A percentile compares a stretch with the other conserved stretches of the same genome.
phyloP scores from a whole-genome alignment of 2,329 filamentous ascomycete genomes.

The Phyllosticta paracitricarpa region DNA sequence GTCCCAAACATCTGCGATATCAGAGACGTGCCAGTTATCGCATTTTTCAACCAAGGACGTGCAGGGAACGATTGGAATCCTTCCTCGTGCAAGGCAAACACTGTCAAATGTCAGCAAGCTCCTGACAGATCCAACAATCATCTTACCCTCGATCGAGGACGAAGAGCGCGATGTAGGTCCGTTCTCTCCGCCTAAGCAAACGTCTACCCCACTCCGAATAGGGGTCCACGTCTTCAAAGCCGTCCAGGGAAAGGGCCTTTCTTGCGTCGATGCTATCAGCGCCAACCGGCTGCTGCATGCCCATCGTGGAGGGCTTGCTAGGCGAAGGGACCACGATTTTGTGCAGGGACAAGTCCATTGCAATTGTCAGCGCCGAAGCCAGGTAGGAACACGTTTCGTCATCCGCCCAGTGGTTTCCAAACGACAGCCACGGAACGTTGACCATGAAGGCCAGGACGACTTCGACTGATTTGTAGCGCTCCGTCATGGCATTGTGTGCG shows the following conservation, averaged over 20 bases:
- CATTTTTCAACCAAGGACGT: constrained; percentile 57
- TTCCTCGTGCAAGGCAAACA: constrained; percentile 61
- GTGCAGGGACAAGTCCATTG: constrained; percentile 59
- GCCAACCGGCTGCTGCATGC: constrained; percentile 43
- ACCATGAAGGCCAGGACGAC: constrained; percentile 68
- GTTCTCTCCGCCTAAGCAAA: constrained; percentile 54
- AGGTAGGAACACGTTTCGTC: constrained; percentile 66
- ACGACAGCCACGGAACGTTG: constrained; percentile 66
- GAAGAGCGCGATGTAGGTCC: constrained; percentile 62
- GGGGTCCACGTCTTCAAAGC: constrained; percentile 54
- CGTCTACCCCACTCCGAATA: constrained; percentile 50
- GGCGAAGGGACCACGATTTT: constrained; percentile 54
- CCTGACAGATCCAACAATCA: not conserved
- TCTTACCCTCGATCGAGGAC: constrained; percentile 55
- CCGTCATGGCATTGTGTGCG: constrained; percentile 50
- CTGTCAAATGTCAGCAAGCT: not conserved
- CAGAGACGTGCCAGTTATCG: constrained; percentile 57
- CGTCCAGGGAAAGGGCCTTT: constrained; percentile 56
- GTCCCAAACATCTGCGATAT: constrained; percentile 55
- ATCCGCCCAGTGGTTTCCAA: constrained; percentile 56
- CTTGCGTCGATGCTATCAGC: constrained; percentile 60
- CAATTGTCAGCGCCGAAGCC: constrained; percentile 58
- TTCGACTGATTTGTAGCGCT: constrained; percentile 58
- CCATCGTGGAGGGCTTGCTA: constrained; percentile 32
- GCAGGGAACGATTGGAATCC: constrained; percentile 58